Conservation (phyloP, 2,329 filamentous ascomycete genomes). For the Talaromyces sp. region DNA sequence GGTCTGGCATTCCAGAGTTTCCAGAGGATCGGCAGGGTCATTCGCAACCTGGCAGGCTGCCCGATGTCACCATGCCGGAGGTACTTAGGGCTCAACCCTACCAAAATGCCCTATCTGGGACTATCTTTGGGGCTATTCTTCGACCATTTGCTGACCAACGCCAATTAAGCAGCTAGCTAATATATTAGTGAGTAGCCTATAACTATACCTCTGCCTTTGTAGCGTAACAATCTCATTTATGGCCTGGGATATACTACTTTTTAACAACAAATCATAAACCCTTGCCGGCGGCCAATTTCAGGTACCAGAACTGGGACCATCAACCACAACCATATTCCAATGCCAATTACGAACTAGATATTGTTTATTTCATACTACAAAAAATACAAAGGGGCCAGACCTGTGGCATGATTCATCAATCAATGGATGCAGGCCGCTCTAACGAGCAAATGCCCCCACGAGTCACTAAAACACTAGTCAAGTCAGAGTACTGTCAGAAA, state of each 20-base stretch:
- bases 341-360: too few species aligned
- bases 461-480: neutral
- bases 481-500: neutral
- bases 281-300: neutral
- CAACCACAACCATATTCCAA: neutral
- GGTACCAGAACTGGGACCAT: neutral
- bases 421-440: neutral
- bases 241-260: neutral
- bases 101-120: neutral
- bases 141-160: neutral
- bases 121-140: neutral
- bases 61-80: constrained; percentile 5
- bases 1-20: neutral
- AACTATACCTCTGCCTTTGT: neutral
- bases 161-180: neutral
- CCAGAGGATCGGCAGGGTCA: neutral
- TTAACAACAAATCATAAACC: neutral
- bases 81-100: constrained; percentile 6
- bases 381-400: neutral
- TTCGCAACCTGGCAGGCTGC: neutral
- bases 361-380: neutral
- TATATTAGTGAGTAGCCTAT: neutral
- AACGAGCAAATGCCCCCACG: neutral
- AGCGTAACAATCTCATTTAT: neutral
- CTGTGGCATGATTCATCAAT: neutral